phyloP scores from a whole-genome alignment of 768 basidiomycete genomes.

The Auricularia auricula-judae region DNA sequence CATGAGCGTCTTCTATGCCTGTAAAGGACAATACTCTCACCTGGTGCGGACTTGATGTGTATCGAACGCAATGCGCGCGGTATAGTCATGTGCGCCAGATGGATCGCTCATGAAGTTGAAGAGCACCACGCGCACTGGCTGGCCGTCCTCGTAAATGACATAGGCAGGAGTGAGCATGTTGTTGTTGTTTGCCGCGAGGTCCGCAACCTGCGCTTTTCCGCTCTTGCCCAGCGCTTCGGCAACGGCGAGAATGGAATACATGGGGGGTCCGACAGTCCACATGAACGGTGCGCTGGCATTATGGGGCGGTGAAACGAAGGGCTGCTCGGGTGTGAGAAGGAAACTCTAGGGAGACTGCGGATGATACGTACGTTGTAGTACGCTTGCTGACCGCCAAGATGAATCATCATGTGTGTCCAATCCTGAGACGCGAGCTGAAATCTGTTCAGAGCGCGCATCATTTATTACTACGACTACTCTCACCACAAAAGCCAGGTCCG shows the following conservation, averaged over 20 bases:
- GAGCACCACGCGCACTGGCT: conserved; percentile 48
- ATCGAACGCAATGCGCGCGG: conserved; percentile 33
- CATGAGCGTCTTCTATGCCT: not conserved
- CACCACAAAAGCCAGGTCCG: conserved; percentile 51
- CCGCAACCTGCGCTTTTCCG: conserved; percentile 54
- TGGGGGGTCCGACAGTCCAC: conserved; percentile 68
- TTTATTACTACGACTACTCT: conserved; percentile 22
- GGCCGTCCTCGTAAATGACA: conserved; percentile 63
- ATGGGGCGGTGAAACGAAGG: conserved; percentile 34
- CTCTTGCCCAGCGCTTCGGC: conserved; percentile 62
- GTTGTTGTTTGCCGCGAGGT: conserved; percentile 41
- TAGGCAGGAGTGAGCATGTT: conserved; percentile 51
- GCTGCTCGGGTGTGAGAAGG: conserved; percentile 7
- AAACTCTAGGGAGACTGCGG: not conserved
- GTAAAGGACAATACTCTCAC: conserved; percentile 20
- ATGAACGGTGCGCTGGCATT: conserved; percentile 42
- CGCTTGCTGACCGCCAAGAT: conserved; percentile 53
- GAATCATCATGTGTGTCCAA: conserved; percentile 37
- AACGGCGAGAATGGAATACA: conserved; percentile 61
- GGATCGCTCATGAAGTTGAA: conserved; percentile 65
- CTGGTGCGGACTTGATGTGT: conserved; percentile 42
- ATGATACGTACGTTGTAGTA: conserved; percentile 46
- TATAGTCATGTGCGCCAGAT: conserved; percentile 42
- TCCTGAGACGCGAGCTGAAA: conserved; percentile 37
- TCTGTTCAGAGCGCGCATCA: conserved; percentile 36